A percentile compares a stretch with the other conserved stretches of the same genome.
Evolutionary conservation across 345 rosid species (phyloP).

Genomic region (Citrus maxima): DNA sequence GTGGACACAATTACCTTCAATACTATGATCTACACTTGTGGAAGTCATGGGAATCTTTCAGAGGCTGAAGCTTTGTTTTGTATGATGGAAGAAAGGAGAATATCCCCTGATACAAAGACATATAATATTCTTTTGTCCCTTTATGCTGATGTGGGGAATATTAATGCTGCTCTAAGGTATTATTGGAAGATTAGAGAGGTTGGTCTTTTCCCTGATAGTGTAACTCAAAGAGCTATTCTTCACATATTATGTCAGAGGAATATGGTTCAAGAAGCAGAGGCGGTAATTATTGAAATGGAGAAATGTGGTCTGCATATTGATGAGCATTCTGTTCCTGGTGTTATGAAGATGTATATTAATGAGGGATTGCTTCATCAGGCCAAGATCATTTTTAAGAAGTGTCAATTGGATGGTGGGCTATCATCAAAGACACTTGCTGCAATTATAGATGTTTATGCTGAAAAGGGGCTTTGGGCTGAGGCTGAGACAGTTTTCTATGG

Average conservation of each 20-base stretch:
- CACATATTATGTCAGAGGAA: constrained; percentile 60
- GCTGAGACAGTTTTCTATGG: constrained; percentile 66
- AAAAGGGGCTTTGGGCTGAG: constrained; percentile 77
- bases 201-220: constrained; percentile 74
- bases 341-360: constrained; percentile 65
- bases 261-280: constrained; percentile 66
- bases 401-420: constrained; percentile 37
- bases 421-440: constrained; percentile 66
- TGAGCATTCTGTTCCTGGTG: constrained; percentile 73
- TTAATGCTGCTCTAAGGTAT: constrained; percentile 59
- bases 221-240: constrained; percentile 72
- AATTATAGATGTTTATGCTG: constrained; percentile 73
- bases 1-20: constrained; percentile 80
- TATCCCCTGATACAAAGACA: constrained; percentile 75
- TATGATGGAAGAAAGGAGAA: constrained; percentile 71
- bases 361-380: constrained; percentile 54
- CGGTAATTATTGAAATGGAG: constrained; percentile 60
- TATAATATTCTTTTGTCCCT: constrained; percentile 71
- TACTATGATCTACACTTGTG: constrained; percentile 86
- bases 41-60: constrained; percentile 60
- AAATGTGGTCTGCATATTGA: constrained; percentile 47
- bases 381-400: constrained; percentile 43
- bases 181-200: constrained; percentile 64
- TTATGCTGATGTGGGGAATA: constrained; percentile 67
- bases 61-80: constrained; percentile 78